Evolutionary conservation across 2,329 filamentous ascomycete species (phyloP).

Genomic region (Exophiala lecanii-corni): DNA sequence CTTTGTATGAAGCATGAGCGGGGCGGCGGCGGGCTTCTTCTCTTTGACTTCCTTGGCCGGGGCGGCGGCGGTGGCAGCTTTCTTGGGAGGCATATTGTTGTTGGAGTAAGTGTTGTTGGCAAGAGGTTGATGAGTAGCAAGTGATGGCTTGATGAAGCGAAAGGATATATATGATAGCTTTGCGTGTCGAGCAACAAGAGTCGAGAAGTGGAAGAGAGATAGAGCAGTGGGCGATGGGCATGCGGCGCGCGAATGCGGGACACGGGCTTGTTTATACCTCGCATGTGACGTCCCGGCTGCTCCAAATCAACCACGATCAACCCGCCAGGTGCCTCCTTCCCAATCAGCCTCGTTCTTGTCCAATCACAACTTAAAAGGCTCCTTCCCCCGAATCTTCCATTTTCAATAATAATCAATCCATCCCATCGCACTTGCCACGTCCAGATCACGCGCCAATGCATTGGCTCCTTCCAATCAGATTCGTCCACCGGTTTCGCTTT

Average conservation of each 20-base stretch:
- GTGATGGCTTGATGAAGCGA: slow-evolving; percentile 17
- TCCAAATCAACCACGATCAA: slow-evolving; percentile 3
- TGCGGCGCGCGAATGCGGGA: slow-evolving; percentile 14
- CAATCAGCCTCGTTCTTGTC: background rate
- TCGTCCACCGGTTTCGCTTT: background rate
- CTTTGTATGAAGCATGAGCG: slow-evolving; percentile 62
- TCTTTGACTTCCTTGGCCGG: slow-evolving; percentile 21
- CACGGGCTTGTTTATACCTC: slow-evolving; percentile 31
- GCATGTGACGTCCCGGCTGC: slow-evolving; percentile 23
- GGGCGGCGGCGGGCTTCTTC: slow-evolving; percentile 55
- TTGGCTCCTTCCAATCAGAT: no score
- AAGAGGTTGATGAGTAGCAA: slow-evolving; percentile 16
- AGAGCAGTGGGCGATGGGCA: slow-evolving; percentile 31
- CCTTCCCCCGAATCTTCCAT: background rate
- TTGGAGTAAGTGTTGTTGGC: slow-evolving; percentile 13
- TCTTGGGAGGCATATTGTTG: slow-evolving; percentile 62
- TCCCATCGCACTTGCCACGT: background rate
- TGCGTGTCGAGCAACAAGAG: slow-evolving; percentile 10
- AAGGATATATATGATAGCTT: slow-evolving; percentile 11
- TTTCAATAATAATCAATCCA: background rate
- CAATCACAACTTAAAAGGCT: background rate
- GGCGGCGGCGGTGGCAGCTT: slow-evolving; percentile 49
- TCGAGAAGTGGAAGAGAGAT: slow-evolving; percentile 7
- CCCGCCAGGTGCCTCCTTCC: slow-evolving; percentile 7
- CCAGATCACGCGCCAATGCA: background rate